phyloP scores from a whole-genome alignment of 2,329 filamentous ascomycete genomes.

The Grosmannia clavigera region DNA sequence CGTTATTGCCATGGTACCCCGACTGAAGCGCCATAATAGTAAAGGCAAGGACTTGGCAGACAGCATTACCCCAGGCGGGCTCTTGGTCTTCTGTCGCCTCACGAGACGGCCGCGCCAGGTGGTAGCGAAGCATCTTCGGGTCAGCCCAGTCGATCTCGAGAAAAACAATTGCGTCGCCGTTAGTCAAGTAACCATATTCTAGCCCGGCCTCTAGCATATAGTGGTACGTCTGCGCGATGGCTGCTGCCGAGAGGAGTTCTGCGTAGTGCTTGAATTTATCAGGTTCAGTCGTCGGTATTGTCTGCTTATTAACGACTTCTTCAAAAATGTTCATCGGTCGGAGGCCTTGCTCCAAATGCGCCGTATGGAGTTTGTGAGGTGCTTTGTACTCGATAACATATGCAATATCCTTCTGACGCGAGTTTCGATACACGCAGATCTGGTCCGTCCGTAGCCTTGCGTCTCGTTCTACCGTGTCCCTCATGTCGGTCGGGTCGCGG shows the following conservation, averaged over 20 bases:
- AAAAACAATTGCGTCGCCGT: slow-evolving; percentile 30
- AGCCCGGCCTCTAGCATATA: slow-evolving; percentile 36
- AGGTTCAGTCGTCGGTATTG: slow-evolving; percentile 12
- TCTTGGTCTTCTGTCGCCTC: slow-evolving; percentile 16
- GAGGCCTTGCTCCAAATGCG: slow-evolving; percentile 28
- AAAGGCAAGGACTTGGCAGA: slow-evolving; percentile 20
- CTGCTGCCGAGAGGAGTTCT: slow-evolving; percentile 19
- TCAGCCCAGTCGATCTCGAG: slow-evolving; percentile 19
- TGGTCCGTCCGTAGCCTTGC: slow-evolving; percentile 20
- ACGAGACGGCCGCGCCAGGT: slow-evolving; percentile 17
- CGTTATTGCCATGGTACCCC: slow-evolving; percentile 12
- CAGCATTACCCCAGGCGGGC: slow-evolving; percentile 14
- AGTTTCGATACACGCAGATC: slow-evolving; percentile 17
- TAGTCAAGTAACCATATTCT: slow-evolving; percentile 29
- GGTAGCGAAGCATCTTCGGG: slow-evolving; percentile 18
- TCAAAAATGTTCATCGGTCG: slow-evolving; percentile 26
- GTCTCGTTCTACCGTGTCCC: background rate
- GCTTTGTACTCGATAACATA: slow-evolving; percentile 32
- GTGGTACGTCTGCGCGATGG: slow-evolving; percentile 33
- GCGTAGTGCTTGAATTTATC: slow-evolving; percentile 4
- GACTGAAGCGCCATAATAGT: slow-evolving; percentile 15
- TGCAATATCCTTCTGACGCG: slow-evolving; percentile 12
- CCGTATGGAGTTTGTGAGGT: slow-evolving; percentile 30
- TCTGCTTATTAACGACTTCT: slow-evolving; percentile 17
- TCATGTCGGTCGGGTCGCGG: background rate